These are phyloP conservation scores for Botryosphaeria dothidea DNA, from an alignment of 2,329 filamentous ascomycete species.

Conservation along the genomic window DNA sequence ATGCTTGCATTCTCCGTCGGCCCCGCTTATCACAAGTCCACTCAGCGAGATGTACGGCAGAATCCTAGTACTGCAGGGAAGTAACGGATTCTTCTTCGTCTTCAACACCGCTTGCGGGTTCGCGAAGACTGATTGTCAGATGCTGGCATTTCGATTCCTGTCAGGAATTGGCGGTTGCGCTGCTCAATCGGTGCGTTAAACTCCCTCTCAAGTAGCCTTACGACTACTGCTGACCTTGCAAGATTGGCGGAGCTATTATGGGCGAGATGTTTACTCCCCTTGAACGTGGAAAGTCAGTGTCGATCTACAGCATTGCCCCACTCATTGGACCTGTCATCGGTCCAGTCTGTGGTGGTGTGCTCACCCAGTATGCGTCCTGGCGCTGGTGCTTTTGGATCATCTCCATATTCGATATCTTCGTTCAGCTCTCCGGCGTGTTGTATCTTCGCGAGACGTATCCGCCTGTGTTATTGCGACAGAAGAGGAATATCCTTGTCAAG, in stretches of 20 bases:
- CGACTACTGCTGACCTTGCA: slow-evolving; percentile 45
- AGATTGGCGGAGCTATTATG: slow-evolving; percentile 56
- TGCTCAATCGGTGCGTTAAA: slow-evolving; percentile 47
- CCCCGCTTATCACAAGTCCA: slow-evolving; percentile 40
- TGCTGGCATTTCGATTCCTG: slow-evolving; percentile 61
- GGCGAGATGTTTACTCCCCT: not conserved
- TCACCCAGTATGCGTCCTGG: slow-evolving; percentile 71
- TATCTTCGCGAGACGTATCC: slow-evolving; percentile 58
- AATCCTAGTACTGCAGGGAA: slow-evolving; percentile 56
- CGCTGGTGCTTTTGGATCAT: slow-evolving; percentile 72
- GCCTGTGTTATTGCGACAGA: slow-evolving; percentile 46
- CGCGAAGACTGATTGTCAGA: slow-evolving; percentile 52
- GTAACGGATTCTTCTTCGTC: slow-evolving; percentile 57
- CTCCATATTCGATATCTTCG: slow-evolving; percentile 60
- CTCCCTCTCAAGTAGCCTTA: not conserved
- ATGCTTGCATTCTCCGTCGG: slow-evolving; percentile 21
- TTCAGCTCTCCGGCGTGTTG: slow-evolving; percentile 62
- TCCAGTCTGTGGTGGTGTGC: slow-evolving; percentile 56
- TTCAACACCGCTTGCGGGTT: slow-evolving; percentile 64
- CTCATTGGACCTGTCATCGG: slow-evolving; percentile 65
- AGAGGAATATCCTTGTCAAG: slow-evolving; percentile 60
- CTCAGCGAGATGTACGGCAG: slow-evolving; percentile 43
- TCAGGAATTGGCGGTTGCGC: slow-evolving; percentile 61
- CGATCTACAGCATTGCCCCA: slow-evolving; percentile 62
- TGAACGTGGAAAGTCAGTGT: slow-evolving; percentile 61